phyloP scores from a whole-genome alignment of 2,329 filamentous ascomycete genomes.

The Fusarium dimerum region DNA sequence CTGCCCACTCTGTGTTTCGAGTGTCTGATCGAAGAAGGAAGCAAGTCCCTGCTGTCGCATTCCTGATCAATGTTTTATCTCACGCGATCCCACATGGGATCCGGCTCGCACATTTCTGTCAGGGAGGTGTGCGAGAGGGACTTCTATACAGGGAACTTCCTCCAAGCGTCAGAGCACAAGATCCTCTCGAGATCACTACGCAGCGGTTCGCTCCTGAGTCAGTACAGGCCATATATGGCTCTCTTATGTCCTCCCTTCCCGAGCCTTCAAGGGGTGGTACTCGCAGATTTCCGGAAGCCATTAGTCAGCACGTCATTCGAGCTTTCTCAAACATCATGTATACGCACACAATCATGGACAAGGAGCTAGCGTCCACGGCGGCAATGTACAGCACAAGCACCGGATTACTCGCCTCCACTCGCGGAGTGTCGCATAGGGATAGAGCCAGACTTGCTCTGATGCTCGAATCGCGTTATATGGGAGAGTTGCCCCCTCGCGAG shows the following conservation, averaged over 20 bases:
- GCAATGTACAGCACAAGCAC: conserved; percentile 15
- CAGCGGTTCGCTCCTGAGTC: conserved; percentile 11
- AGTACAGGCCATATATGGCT: conserved; percentile 3
- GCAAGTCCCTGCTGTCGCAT: conserved; percentile 13
- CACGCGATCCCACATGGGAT: conserved; percentile 13
- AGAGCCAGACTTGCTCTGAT: conserved; percentile 13
- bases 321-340: conserved; percentile 12
- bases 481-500: conserved; percentile 12
- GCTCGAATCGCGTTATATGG: conserved; percentile 16
- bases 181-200: conserved; percentile 11
- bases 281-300: conserved; percentile 8
- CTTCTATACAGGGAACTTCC: conserved; percentile 11
- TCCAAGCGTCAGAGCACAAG: conserved; percentile 10
- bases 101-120: conserved; percentile 13
- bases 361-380: conserved; percentile 13
- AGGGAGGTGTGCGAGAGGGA: conserved; percentile 14
- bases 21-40: conserved; percentile 13
- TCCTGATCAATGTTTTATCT: conserved; percentile 10
- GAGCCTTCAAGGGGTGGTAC: conserved; percentile 3
- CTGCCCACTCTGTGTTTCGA: conserved; percentile 12
- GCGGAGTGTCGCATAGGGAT: conserved; percentile 10
- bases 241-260: conserved; percentile 7
- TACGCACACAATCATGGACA: conserved; percentile 13
- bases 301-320: conserved; percentile 7
- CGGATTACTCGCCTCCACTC: conserved; percentile 8